A percentile compares a stretch with the other conserved stretches of the same genome.
Evolutionary conservation across 2,329 filamentous ascomycete species (phyloP).

Genomic region (Aureobasidium uvarum): DNA sequence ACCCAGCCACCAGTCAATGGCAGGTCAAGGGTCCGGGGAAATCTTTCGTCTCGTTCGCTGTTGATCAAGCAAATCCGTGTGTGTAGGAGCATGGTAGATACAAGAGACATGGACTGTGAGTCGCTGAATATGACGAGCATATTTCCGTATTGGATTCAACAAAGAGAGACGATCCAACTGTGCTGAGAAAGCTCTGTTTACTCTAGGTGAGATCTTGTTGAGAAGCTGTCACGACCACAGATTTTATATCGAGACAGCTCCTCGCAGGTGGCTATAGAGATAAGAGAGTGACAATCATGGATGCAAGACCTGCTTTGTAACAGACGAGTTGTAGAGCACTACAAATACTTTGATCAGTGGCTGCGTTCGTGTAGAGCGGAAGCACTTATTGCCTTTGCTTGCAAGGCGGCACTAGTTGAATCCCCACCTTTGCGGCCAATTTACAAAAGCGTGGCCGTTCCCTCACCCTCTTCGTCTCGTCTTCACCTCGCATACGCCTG

Average conservation of each 20-base stretch:
- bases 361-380: background rate
- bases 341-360: background rate
- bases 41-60: constrained; percentile 13
- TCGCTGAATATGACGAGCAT: background rate
- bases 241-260: background rate
- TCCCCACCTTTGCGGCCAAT: constrained; percentile 25
- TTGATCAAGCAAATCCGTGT: background rate
- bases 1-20: background rate
- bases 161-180: background rate
- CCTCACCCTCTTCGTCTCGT: constrained; percentile 21
- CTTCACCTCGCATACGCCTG: constrained; percentile 23
- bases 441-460: constrained; percentile 25
- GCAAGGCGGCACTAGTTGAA: constrained; percentile 16
- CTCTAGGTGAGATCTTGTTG: background rate
- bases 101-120: background rate
- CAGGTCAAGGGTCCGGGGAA: constrained; percentile 21
- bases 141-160: background rate
- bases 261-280: too few species aligned
- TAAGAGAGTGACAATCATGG: background rate
- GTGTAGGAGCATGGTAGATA: background rate
- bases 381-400: constrained; percentile 23
- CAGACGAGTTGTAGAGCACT: background rate
- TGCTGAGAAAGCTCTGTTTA: background rate
- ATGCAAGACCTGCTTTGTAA: background rate
- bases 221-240: background rate